Evolutionary conservation across 768 basidiomycete genomes (phyloP), one percentile per base, ranked within the genome.

Genomic region (button mushroom (Agaricus bisporus)): DNA sequence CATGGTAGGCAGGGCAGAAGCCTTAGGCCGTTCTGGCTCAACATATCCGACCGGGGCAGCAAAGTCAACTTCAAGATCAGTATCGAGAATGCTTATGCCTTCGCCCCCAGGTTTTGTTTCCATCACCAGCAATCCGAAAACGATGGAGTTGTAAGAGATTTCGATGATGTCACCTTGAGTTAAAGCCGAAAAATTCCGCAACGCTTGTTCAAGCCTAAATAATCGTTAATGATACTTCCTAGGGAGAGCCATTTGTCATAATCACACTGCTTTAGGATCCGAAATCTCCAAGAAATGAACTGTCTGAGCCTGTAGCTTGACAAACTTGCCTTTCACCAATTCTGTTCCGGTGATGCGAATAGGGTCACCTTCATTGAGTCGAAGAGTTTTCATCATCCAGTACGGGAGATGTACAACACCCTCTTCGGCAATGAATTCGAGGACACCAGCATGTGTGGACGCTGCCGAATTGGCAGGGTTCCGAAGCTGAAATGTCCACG

Each of bases 311-410:
- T 99, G 97, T 43, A 99, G 75, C 70, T 99, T 99, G 65, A 99
- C 90, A 49, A 95, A 76, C 70, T 94, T 93, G 57, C 95, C 97
- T 69, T 98, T 98, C 0, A 83, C 83, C 14, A 98, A 77, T 56
- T 88, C 84, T 1, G 88, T 78, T 7, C 95, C 94, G 5, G 88
- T 94, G 49, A 98, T 85, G 41, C 94, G 85, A 56, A 99, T 90
- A 10, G 92, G 84, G 71, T 98, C 97, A 11, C 97, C 97, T 70
- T 99, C 97, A 51, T 85, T 86, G 25, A 99, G 71, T 25, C 91
- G 82, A 17, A 99, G 74, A 4, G 92, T 94, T 73, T 89, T 94
- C 95, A 99, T 99, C 91, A 99, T 95, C 97, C 97, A 99, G 61
- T 93, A 88, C 0, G 97, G 97, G 14, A 99, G 76, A 73, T 98